Percentiles rank a stretch among this genome's conserved stretches.
phyloP scores from a whole-genome alignment of 495 filamentous ascomycete genomes.

The Diplogelasinospora grovesii region DNA sequence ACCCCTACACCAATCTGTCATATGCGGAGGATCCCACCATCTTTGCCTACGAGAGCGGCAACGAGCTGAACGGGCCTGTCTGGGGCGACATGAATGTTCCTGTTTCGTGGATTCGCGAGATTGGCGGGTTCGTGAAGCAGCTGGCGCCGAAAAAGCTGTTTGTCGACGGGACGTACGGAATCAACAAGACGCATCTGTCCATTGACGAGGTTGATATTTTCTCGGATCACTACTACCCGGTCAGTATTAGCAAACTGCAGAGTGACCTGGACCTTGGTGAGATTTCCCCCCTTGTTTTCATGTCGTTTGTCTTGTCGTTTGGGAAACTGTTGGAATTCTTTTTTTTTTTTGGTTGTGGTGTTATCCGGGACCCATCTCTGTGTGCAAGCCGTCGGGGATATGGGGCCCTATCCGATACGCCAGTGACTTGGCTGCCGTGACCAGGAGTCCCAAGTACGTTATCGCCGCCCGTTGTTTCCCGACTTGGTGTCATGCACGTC shows the following conservation, averaged over 20 bases:
- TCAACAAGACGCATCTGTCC: slow-evolving; percentile 43
- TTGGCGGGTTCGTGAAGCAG: slow-evolving; percentile 41
- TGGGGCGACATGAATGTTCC: slow-evolving; percentile 44
- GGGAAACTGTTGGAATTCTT: no score
- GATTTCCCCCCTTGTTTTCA: background rate
- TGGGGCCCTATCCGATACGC: no score
- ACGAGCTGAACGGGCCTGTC: slow-evolving; percentile 44
- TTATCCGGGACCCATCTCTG: no score
- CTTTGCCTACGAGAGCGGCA: slow-evolving; percentile 49
- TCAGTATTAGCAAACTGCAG: slow-evolving; percentile 36
- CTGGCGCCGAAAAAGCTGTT: slow-evolving; percentile 44
- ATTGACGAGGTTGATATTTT: slow-evolving; percentile 46
- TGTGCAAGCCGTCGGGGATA: no score
- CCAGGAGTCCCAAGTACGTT: no score
- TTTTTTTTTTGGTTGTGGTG: no score
- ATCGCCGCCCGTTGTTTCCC: no score
- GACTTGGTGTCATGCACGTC: no score
- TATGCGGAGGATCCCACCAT: slow-evolving; percentile 53
- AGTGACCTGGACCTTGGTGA: slow-evolving; percentile 36
- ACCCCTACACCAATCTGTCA: slow-evolving; percentile 47
- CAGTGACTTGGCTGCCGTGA: no score
- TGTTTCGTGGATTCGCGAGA: slow-evolving; percentile 40
- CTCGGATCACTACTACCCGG: slow-evolving; percentile 48
- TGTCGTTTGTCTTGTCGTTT: no score
- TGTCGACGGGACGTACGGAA: slow-evolving; percentile 50